Evolutionary conservation across 306 rosid genomes (phyloP).

Genomic region (Rubus parviflorus): DNA sequence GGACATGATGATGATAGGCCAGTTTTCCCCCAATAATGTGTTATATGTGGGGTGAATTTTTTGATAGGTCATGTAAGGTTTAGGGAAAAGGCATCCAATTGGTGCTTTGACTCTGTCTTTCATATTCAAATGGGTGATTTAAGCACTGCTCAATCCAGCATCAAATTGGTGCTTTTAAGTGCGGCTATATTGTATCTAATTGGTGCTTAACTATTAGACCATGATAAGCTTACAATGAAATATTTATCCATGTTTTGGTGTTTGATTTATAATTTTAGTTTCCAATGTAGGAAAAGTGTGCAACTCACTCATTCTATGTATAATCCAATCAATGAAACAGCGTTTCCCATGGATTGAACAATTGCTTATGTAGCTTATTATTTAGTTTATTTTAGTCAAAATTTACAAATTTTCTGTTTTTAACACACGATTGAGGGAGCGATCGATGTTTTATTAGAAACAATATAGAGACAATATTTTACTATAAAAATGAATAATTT

Average conservation of each 20-base stretch:
- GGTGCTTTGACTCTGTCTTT: background rate
- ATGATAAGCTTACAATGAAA: background rate
- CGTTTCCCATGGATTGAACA: background rate
- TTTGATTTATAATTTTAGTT: background rate
- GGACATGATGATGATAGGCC: background rate
- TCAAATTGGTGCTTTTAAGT: background rate
- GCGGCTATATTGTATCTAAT: slow-evolving; percentile 1
- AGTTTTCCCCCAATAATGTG: background rate
- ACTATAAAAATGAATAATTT: no score
- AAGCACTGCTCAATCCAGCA: slow-evolving; percentile 7
- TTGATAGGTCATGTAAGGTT: background rate
- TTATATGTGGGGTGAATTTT: slow-evolving; percentile 2
- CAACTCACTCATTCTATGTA: no score
- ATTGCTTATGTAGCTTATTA: no score
- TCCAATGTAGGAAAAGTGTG: background rate
- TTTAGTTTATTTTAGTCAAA: no score
- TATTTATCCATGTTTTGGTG: background rate
- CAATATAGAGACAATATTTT: no score
- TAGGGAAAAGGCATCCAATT: background rate
- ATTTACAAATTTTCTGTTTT: no score
- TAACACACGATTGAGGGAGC: no score
- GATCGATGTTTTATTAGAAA: no score
- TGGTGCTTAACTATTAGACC: background rate
- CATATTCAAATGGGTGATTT: background rate
- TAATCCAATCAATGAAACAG: background rate